Conservation (phyloP, 1,139 yeast species). For the Magnusiomyces fungicola region DNA sequence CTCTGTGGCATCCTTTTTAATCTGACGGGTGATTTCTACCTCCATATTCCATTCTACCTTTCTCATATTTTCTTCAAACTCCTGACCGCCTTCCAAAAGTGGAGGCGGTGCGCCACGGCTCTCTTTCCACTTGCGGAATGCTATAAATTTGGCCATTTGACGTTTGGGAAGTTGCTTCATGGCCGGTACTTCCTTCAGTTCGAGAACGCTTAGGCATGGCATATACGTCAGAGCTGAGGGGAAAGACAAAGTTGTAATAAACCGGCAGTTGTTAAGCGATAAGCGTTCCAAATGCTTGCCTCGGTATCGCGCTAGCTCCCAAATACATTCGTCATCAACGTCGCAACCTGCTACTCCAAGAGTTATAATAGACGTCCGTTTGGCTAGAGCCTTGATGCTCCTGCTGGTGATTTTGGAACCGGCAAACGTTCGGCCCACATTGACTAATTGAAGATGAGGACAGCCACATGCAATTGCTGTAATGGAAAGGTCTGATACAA, state of each 20-base stretch:
- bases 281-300: constrained; percentile 55
- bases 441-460: constrained; percentile 47
- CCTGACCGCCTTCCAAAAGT: constrained; percentile 71
- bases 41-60: constrained; percentile 58
- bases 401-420: constrained; percentile 68
- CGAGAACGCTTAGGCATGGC: constrained; percentile 60
- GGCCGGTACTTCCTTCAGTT: constrained; percentile 55
- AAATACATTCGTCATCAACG: constrained; percentile 64
- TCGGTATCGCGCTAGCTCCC: constrained; percentile 67
- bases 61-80: constrained; percentile 50
- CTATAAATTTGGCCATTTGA: constrained; percentile 51
- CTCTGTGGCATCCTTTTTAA: constrained; percentile 29
- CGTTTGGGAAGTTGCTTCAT: constrained; percentile 41
- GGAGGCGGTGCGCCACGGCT: constrained; percentile 43
- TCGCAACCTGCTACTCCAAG: constrained; percentile 87
- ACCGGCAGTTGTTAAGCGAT: constrained; percentile 69
- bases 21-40: constrained; percentile 40
- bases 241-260: constrained; percentile 57
- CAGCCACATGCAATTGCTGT: constrained; percentile 58
- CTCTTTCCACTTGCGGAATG: constrained; percentile 58
- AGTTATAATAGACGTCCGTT: constrained; percentile 51
- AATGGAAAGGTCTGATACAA: constrained; percentile 67
- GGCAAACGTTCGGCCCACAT: constrained; percentile 70
- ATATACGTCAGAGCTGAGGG: constrained; percentile 57
- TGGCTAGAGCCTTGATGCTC: constrained; percentile 52